Base-by-base conservation (phyloP, 129 eudicot genomes). In the Logfia minima region DNA sequence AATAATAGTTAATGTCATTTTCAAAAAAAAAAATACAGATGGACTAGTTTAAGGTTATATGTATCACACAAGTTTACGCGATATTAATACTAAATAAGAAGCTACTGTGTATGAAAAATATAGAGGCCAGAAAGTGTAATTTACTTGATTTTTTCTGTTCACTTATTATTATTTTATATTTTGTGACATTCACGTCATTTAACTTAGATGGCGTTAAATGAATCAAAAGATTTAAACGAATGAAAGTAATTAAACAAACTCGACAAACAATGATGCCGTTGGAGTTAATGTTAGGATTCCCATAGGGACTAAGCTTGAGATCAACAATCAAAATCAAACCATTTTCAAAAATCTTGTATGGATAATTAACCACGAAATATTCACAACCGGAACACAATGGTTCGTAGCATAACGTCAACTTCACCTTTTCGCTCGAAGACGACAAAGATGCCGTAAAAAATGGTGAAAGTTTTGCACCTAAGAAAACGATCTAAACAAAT, bases 241-340 rank as follows among this genome's bases (percentile, higher is more conserved):
- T 9, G 16, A 43, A 0, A 10, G 16, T 48, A 5, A 24, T 24
- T 24, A 24, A 58, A 58, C 14, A 58, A 26, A 92, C 97, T 95
- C 87, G 97, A 61, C 97, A 92, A 75, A 69, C 71, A 74, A 92
- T 80, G 82, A 92, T 85, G 13, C 79, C 80, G 19, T 92, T 75
- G 52, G 87, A 14, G 3, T 68, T 6, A 39, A 92, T 71, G 53
- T 80, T 76, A 45, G 96, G 96, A 78, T 92, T 92, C 13, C 97
- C 97, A 22, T 87, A 92, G 3, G 97, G 97, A 72, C 87, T 77
- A 66, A 92, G 88, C 81, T 89, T 84, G 13, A 92, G 89, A 78
- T 87, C 75, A 66, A 86, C 84, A 65, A 89, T 80, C 0, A 81
- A 66, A 60, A 80, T 80, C 29, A 92, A 71, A 24, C 86, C 96